Evolutionary conservation across 805 yeast genomes (phyloP), one percentile per base, ranked within the genome.

Genomic region (Ogataea saltuana): DNA sequence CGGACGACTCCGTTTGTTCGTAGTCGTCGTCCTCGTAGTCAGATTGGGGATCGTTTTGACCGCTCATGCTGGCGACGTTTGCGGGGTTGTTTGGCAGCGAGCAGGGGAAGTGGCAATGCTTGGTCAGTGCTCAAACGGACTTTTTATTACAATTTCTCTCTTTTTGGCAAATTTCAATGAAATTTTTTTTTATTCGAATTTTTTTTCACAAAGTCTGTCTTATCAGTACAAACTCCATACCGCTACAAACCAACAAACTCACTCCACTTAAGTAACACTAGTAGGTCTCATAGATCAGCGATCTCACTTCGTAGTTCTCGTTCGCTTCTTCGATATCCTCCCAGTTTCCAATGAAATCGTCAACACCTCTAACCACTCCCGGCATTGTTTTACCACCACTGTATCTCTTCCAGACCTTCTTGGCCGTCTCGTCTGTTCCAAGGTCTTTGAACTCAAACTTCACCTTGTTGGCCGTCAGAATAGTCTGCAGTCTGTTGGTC

Each of bases 391-490:
- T 80, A 3, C 95, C 96, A 21, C 71, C 71, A 13, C 85, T 71
- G 56, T 78, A 78, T 52, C 93, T 75, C 56, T 79, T 80, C 97
- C 97, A 89, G 20, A 88, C 75, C 54, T 80, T 76, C 62, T 88
- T 81, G 12, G 96, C 96, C 47, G 81, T 84, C 39, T 81, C 88
- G 60, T 89, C 95, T 0, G 96, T 88, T 5, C 96, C 96, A 40
- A 88, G 67, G 60, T 89, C 97, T 45, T 85, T 78, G 59, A 79
- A 75, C 22, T 78, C 75, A 60, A 80, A 86, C 45, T 77, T 71
- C 39, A 89, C 68, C 36, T 80, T 75, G 61, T 88, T 85, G 4
- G 90, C 95, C 29, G 79, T 75, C 40, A 89, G 71, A 41, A 89
- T 86, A 0, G 88, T 83, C 10, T 76, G 76, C 44, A 90, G 65